Conservation (phyloP, 345 rosid genomes). For the Eucalyptus paniculata region DNA sequence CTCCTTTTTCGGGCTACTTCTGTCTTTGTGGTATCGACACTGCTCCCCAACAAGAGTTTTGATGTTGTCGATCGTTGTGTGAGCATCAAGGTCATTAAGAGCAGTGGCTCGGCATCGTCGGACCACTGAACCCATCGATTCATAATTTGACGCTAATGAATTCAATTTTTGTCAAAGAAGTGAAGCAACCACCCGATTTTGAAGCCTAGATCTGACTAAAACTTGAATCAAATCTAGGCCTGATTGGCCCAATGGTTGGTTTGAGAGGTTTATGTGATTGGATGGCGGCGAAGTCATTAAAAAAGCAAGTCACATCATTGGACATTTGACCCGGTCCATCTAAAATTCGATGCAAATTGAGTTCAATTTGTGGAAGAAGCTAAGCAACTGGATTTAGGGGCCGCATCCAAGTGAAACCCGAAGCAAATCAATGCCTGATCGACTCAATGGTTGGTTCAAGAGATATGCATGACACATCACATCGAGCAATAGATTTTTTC, state of each 20-base stretch:
- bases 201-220: not conserved
- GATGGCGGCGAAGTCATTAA: not conserved
- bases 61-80: not conserved
- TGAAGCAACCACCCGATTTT: not conserved
- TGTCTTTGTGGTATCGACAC: not conserved
- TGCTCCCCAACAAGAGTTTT: not conserved
- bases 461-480: not conserved
- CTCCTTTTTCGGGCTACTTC: not conserved
- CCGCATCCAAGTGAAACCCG: not conserved
- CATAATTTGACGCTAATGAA: not conserved
- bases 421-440: not conserved
- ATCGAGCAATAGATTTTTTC: not conserved
- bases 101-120: not conserved
- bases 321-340: not conserved
- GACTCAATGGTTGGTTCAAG: not conserved
- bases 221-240: not conserved
- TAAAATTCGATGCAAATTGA: rapidly evolving
- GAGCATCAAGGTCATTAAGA: not conserved
- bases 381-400: rapidly evolving
- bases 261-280: rapidly evolving
- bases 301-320: not conserved
- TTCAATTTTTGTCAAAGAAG: not conserved
- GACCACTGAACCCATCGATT: not conserved
- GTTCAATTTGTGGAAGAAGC: not conserved
- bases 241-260: not conserved